Evolutionary conservation across 768 basidiomycete species (phyloP).

Genomic region (Pholiota microspora): DNA sequence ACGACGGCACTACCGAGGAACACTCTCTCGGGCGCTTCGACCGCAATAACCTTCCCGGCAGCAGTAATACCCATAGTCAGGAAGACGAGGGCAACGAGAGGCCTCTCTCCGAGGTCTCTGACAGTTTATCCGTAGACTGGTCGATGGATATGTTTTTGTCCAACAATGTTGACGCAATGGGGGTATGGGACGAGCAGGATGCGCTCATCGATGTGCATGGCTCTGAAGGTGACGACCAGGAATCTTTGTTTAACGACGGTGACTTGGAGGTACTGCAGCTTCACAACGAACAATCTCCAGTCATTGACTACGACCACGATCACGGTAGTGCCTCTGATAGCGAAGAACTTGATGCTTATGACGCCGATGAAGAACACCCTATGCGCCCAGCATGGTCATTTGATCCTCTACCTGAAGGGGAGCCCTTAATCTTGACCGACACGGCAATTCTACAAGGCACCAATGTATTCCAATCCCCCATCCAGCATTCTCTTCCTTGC

Average conservation of each 20-base stretch:
- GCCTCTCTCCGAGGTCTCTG: background rate
- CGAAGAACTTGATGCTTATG: background rate
- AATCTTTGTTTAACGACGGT: background rate
- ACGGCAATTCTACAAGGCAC: background rate
- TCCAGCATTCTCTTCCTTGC: background rate
- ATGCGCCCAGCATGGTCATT: slow-evolving; percentile 15
- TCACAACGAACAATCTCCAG: too few relatives aligned
- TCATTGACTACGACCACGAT: background rate
- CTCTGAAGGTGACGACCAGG: background rate
- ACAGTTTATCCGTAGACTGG: background rate
- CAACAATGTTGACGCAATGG: background rate
- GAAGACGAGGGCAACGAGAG: background rate
- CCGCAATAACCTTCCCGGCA: background rate
- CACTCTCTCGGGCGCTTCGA: background rate
- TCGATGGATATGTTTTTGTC: background rate
- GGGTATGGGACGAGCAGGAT: background rate
- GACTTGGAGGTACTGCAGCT: background rate
- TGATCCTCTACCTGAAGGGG: slow-evolving; percentile 3
- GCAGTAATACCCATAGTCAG: too few relatives aligned
- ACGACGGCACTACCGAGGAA: background rate
- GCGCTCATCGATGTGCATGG: too few relatives aligned
- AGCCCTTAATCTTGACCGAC: background rate
- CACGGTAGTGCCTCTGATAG: background rate
- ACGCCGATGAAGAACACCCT: background rate
- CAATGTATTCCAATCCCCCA: background rate